Conservation (phyloP, 148 eudicot species). For the Vaccinium myrtillus region DNA sequence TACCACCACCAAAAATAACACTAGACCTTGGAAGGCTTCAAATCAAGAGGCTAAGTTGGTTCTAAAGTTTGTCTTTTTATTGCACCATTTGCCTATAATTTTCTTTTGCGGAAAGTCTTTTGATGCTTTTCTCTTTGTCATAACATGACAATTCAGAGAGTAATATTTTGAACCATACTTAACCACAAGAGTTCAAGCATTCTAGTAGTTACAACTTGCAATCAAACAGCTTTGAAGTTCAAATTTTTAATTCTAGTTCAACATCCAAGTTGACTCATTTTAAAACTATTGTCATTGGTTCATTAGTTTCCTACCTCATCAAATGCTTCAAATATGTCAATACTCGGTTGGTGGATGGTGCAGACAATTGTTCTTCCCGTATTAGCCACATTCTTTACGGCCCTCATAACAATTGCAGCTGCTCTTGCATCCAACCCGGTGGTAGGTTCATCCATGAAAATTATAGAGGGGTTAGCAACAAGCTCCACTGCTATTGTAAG, state of each 20-base stretch:
- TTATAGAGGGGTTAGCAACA: constrained; percentile 85
- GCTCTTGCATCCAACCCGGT: constrained; percentile 90
- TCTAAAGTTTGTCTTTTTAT: not conserved
- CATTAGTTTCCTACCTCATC: constrained; percentile 56
- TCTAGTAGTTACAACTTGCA: not conserved
- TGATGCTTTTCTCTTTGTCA: not conserved
- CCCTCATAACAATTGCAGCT: constrained; percentile 88
- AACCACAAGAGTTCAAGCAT: not conserved
- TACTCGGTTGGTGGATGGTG: constrained; percentile 90
- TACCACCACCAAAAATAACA: not conserved
- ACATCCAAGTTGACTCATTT: not conserved
- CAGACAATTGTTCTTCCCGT: constrained; percentile 87
- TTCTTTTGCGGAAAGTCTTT: not conserved
- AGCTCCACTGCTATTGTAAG: constrained; percentile 88
- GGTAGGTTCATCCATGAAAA: constrained; percentile 93
- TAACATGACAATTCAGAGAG: not conserved
- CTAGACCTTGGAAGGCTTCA: not conserved
- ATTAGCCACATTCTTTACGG: constrained; percentile 62
- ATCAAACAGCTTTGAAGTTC: not conserved
- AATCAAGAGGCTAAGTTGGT: not conserved
- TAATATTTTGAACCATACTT: not conserved
- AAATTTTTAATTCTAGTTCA: not conserved
- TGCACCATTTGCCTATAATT: not conserved
- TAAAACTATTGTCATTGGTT: not conserved
- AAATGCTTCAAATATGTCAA: constrained; percentile 91